Conservation (phyloP, 305 asterid genomes). For the Striga hermonthica region DNA sequence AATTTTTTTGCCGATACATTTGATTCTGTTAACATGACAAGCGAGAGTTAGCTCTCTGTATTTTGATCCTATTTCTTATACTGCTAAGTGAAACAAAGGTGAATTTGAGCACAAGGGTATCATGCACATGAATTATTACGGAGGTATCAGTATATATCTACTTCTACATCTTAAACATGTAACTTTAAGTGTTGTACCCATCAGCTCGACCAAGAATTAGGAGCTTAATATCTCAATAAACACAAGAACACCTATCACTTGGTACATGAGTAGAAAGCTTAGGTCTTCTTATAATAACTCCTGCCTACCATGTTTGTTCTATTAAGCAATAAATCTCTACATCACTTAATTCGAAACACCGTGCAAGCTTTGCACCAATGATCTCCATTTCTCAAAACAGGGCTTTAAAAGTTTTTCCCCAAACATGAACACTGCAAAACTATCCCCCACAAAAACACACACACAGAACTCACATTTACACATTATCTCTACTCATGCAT, state of each 20-base stretch:
- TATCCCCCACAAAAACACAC: too few relatives aligned
- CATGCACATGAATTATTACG: background rate
- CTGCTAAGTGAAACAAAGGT: background rate
- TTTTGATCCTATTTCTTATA: background rate
- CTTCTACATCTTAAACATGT: too few relatives aligned
- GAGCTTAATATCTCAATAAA: background rate
- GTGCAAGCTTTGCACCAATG: too few relatives aligned
- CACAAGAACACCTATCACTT: background rate
- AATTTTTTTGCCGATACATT: background rate
- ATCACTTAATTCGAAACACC: too few relatives aligned
- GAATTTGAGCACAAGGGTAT: background rate
- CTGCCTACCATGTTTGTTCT: too few relatives aligned
- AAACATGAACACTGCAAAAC: background rate
- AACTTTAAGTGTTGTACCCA: background rate
- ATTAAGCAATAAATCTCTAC: too few relatives aligned
- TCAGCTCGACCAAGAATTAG: background rate
- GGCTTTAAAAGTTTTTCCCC: background rate
- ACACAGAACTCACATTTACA: too few relatives aligned
- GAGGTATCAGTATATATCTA: too few relatives aligned
- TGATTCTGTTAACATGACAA: background rate
- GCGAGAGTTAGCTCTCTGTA: too few relatives aligned
- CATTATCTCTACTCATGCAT: background rate
- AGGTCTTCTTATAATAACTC: too few relatives aligned
- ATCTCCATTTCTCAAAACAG: background rate
- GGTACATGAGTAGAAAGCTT: too few relatives aligned